Conservation (phyloP, 768 basidiomycete genomes). For the Boletus tylopilopsis region DNA sequence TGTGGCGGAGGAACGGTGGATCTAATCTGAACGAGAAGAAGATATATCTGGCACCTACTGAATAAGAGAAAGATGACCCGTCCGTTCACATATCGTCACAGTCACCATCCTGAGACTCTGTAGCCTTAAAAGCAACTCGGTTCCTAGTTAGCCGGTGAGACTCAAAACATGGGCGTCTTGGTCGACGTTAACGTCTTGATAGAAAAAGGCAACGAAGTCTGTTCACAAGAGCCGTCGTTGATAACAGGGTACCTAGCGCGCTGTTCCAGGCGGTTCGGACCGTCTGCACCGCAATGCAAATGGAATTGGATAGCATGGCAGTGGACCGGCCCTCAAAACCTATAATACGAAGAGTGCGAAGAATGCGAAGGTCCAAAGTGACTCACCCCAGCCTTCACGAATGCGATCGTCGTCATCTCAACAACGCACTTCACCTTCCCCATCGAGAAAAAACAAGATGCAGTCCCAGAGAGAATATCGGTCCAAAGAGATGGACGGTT, state of each 20-base stretch:
- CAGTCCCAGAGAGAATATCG: conserved; percentile 30
- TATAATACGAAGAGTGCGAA: conserved; percentile 16
- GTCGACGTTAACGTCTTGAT: not conserved
- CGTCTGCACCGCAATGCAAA: not conserved
- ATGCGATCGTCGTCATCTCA: conserved; percentile 18
- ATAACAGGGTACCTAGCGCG: not conserved
- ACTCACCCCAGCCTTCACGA: conserved; percentile 11
- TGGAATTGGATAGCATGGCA: conserved; percentile 1
- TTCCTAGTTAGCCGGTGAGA: conserved; percentile 3
- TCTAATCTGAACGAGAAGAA: too few relatives aligned
- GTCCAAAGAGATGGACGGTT: conserved; percentile 29
- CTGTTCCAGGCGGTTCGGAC: not conserved
- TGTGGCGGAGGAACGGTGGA: not conserved
- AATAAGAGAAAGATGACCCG: not conserved
- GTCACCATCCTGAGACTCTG: not conserved
- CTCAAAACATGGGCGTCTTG: not conserved
- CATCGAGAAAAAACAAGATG: conserved; percentile 20
- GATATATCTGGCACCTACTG: not conserved
- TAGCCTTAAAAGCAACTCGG: not conserved
- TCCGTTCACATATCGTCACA: not conserved
- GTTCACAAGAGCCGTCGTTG: not conserved
- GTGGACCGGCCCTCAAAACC: not conserved
- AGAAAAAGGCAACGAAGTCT: not conserved
- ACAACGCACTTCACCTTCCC: not conserved
- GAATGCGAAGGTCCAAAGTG: not conserved